Percentiles rank a stretch among this genome's conserved stretches.
Evolutionary conservation across 1,139 yeast genomes (phyloP).

Genomic region (Lodderomyces theae): DNA sequence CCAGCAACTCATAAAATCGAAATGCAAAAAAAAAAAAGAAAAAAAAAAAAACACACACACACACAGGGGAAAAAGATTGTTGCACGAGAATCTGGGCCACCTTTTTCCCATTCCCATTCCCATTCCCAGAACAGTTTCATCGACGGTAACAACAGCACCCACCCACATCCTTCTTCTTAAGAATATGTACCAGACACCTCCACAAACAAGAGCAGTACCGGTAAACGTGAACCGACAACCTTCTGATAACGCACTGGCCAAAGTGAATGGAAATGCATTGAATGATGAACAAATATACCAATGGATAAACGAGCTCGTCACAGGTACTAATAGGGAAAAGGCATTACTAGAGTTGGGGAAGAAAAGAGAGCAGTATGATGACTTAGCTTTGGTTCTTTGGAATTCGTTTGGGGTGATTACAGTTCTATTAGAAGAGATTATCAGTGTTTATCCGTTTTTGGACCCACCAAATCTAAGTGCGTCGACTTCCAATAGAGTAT

Average conservation of each 20-base stretch:
- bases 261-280: slow-evolving; percentile 47
- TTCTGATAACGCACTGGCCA: neutral
- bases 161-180: neutral
- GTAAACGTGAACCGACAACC: neutral
- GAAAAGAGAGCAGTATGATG: slow-evolving; percentile 92
- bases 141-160: neutral
- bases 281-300: slow-evolving; percentile 85
- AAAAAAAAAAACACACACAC: too few species aligned
- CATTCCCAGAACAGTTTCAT: neutral
- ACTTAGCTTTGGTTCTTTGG: slow-evolving; percentile 90
- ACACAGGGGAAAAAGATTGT: too few species aligned
- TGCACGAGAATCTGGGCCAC: too few species aligned
- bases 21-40: neutral
- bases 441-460: slow-evolving; percentile 82
- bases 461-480: slow-evolving; percentile 87
- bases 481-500: slow-evolving; percentile 86
- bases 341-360: slow-evolving; percentile 90
- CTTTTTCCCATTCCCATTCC: too few species aligned
- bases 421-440: slow-evolving; percentile 81
- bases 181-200: neutral
- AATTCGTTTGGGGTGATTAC: slow-evolving; percentile 97
- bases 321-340: slow-evolving; percentile 88
- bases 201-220: neutral
- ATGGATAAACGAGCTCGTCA: slow-evolving; percentile 86
- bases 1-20: neutral